Evolutionary conservation across 495 filamentous ascomycete genomes (phyloP).

Genomic region (Copromyces sp.): DNA sequence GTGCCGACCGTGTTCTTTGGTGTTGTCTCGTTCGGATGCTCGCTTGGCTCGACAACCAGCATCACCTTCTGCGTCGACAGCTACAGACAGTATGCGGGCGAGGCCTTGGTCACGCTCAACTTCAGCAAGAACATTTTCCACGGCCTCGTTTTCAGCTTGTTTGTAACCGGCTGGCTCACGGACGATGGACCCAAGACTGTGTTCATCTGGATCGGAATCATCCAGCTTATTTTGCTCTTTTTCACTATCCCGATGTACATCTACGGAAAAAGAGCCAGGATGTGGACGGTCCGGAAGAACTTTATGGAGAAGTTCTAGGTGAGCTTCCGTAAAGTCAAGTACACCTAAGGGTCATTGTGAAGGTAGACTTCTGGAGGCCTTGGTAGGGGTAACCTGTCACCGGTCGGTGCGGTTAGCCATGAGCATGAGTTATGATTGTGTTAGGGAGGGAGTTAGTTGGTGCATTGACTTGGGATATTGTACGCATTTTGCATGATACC

Average conservation of each 20-base stretch:
- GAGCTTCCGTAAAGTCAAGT: background rate
- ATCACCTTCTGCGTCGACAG: slow-evolving; percentile 94
- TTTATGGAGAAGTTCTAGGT: slow-evolving; percentile 78
- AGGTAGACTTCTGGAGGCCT: background rate
- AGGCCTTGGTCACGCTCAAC: slow-evolving; percentile 90
- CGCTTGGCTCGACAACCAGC: slow-evolving; percentile 81
- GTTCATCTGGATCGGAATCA: slow-evolving; percentile 74
- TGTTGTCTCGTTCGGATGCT: slow-evolving; percentile 86
- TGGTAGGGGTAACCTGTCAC: background rate
- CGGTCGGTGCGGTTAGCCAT: background rate
- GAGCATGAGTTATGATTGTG: background rate
- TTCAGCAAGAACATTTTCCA: slow-evolving; percentile 92
- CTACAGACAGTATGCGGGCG: slow-evolving; percentile 88
- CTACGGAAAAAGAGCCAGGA: slow-evolving; percentile 84
- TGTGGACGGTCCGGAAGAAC: slow-evolving; percentile 89
- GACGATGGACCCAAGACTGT: slow-evolving; percentile 65
- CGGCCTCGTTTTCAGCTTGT: slow-evolving; percentile 80
- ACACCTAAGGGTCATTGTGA: background rate
- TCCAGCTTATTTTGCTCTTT: slow-evolving; percentile 66
- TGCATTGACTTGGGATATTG: background rate
- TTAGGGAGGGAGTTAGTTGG: background rate
- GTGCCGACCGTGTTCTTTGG: slow-evolving; percentile 92
- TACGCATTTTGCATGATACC: background rate
- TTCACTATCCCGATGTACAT: slow-evolving; percentile 92
- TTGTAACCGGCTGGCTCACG: slow-evolving; percentile 80